phyloP scores from a whole-genome alignment of 352 stramenopile species.

The Phytopythium litorale region DNA sequence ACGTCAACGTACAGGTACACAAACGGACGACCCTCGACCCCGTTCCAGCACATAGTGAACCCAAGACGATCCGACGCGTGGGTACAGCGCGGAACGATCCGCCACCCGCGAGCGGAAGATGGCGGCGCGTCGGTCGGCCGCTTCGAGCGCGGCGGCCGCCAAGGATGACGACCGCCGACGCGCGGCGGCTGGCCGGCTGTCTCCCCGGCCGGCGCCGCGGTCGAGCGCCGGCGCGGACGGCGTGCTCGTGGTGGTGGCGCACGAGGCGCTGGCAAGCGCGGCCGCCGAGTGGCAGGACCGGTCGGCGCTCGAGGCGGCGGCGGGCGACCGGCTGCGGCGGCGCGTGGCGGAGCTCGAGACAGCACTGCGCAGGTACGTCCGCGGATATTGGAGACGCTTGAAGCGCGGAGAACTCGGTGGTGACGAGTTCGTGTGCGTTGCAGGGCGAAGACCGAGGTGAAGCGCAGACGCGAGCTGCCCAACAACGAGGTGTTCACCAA shows the following conservation, averaged over 20 bases:
- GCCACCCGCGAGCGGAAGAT: background rate
- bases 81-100: slow-evolving; percentile 1
- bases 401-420: background rate
- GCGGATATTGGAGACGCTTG: background rate
- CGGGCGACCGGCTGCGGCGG: slow-evolving; percentile 32
- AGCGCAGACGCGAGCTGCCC: slow-evolving; percentile 46
- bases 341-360: slow-evolving; percentile 26
- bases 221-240: slow-evolving; percentile 3
- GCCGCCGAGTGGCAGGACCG: slow-evolving; percentile 39
- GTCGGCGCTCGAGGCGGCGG: slow-evolving; percentile 26
- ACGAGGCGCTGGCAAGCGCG: slow-evolving; percentile 22
- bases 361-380: slow-evolving; percentile 30
- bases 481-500: slow-evolving; percentile 68
- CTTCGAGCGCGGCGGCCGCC: background rate
- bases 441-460: slow-evolving; percentile 44
- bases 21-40: background rate
- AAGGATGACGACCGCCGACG: background rate
- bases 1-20: background rate
- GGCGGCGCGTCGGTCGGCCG: background rate
- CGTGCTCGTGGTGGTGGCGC: slow-evolving; percentile 31
- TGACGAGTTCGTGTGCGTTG: background rate
- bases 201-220: slow-evolving; percentile 8
- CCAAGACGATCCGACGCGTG: background rate
- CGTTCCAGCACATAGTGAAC: background rate
- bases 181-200: slow-evolving; percentile 7